Base-by-base conservation (phyloP, 2,329 filamentous ascomycete species). In the Immersiporthe knoxdaviesiana region DNA sequence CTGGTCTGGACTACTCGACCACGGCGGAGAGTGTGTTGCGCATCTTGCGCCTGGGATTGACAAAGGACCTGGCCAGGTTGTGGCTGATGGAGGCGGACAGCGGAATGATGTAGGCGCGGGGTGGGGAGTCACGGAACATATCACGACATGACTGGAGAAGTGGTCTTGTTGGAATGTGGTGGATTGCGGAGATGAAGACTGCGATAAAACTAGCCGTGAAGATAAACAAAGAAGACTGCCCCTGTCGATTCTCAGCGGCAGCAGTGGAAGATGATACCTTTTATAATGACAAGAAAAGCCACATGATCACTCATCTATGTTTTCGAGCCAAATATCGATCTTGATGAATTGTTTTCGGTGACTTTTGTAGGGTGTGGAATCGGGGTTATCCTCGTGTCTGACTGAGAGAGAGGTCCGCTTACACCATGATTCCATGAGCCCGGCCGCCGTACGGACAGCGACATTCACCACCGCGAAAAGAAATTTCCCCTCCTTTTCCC, bases 11-110 rank as follows among this genome's bases (percentile, higher is more conserved):
- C 12, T 85, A 86, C 39, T 84, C 83, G 14, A 87, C 86, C 24
- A 88, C 82, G 72, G 91, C 89, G 0, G 84, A 84, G 62, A 91
- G 95, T 72, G 83, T 97, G n/a, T 80, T 97, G 70, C 84, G 85
- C 72, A 86, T 90, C 72, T 77, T 97, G 79, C 86, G 94, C 72
- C 78, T 93, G 65, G 91, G 90, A 2, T 79, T 97, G 75, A 91
- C 92, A 18, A 88, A 86, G 77, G 93, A 96, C 73, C 80, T 97
- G 76, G 91, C 88, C 18, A 86, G 84, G 75, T 82, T 90, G 66
- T 94, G 91, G 90, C 79, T 91, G 44, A 84, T 87, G 68, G 89
- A 91, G 72, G 88, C 88, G 24, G 88, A 92, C 77, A 75, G 74
- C 41, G 70, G 39, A 21, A 32, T 68, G 58, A 24, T 72, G 54